Evolutionary conservation across 345 rosid genomes (phyloP), one percentile per base, ranked within the genome.

Genomic region (Aegle marmelos): DNA sequence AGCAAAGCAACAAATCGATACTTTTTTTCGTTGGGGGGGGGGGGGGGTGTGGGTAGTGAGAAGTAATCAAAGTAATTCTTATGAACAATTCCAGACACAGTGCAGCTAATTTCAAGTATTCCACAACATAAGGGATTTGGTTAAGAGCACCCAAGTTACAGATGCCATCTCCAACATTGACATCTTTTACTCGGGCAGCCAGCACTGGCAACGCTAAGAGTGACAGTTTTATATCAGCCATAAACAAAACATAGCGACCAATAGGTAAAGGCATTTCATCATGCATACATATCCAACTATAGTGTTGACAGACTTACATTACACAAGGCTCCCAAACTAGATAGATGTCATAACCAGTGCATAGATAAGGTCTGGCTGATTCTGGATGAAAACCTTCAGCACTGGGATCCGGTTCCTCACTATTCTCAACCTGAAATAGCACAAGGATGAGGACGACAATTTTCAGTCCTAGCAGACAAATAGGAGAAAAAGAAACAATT

Each of bases 311-410:
- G 83, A 80, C 97, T 90, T 85, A 95, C 99, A 95, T 91, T 28
- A 84, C 72, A 86, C 97, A 93, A 50, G 97, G 97, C 83, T 93
- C 96, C 92, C 96, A 93, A 60, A 86, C 88, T 64, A 93, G 87
- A 84, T 84, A 93, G 79, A 92, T 89, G 85, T 95, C 98, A 77
- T 86, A 88, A 70, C 97, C 99, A 68, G 97, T 95, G 76, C 98
- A 93, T 16, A 95, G 86, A 86, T 95, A 95, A 8, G 97, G 95
- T 76, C 87, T 88, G 33, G 68, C 83, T 56, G 80, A 75, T 48
- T 58, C 22, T 58, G 67, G 57, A 70, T 34, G 28, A 37, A 67
- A 75, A 73, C 70, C 84, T 53, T 81, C 73, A 61, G 68, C 19
- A 41, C 27, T 30, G 70, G 79, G 71, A 83, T 85, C 87, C 34